Base-by-base conservation (phyloP, 1,284 basidiomycete species). In the Ganoderma lingzhi region DNA sequence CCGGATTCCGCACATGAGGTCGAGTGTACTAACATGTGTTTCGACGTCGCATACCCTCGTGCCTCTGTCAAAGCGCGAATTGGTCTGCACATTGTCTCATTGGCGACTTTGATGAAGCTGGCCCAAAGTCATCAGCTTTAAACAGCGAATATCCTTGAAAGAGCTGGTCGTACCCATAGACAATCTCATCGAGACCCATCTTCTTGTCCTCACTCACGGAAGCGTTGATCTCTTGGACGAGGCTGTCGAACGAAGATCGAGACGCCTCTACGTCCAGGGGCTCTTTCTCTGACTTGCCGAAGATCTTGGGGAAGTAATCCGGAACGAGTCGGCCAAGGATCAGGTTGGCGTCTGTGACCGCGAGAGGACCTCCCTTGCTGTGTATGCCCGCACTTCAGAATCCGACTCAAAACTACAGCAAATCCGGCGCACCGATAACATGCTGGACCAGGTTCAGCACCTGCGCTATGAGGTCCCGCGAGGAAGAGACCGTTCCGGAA, bases 11-110 rank as follows among this genome's bases (percentile, higher is more conserved):
- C 39, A 23, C 35, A 61, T 61, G 17, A 2, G 23, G 14, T 14
- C 58, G 58, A 44, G 45, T 37, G 15, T n/a, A 30, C 86, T 53
- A 78, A 92, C 90, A 96, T 88, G 78, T 98, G 97, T 76, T 90
- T 92, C 0, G 89, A 88, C 0, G 94, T 93, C 2, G 93, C 93
- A 80, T 96, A 91, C 5, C 97, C 96, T 61, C 95, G 84, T 0
- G 94, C 96, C 81, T 97, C 97, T 0, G 96, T 98, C 70, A 98
- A 80, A 1, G 96, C 92, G 8, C 96, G 90, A 70, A 98, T 98
- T 1, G 96, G 97, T 58, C 96, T 85, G 74, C 92, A 93, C 96
- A 98, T 98, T 0, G 94, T 95, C 82, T 96, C 95, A 72, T 96
- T 96, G 14, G 95, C 95, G n/a, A 96, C 93, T 76, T 95, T 95